These are phyloP conservation scores for Leptomonas seymouri DNA, from an alignment of 208 protist genomes.

Conservation along the genomic window DNA sequence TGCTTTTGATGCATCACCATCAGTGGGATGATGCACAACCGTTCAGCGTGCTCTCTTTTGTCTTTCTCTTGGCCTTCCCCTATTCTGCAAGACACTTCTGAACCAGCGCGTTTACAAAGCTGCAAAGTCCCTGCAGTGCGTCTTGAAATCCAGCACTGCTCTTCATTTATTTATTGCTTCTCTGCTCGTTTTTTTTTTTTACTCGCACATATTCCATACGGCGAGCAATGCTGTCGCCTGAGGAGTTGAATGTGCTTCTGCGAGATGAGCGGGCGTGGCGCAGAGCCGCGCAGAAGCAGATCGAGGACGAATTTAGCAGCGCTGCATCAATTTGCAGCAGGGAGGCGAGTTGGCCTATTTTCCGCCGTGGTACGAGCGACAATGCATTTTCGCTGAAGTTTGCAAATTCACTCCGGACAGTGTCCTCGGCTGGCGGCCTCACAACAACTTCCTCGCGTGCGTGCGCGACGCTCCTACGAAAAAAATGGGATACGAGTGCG, in stretches of 20 bases:
- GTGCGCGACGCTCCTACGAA: background rate
- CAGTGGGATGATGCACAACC: no score
- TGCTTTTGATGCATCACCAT: no score
- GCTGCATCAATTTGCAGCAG: conserved; percentile 11
- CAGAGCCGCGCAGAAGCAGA: conserved; percentile 39
- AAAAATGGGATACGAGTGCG: conserved; percentile 15
- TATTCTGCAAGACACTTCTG: no score
- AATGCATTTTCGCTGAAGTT: conserved; percentile 43
- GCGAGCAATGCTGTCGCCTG: conserved; percentile 8
- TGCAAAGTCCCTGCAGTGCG: no score
- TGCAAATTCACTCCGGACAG: conserved; percentile 33
- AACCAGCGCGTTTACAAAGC: no score
- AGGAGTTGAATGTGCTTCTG: conserved; percentile 42
- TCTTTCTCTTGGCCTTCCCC: no score
- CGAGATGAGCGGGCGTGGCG: conserved; percentile 55
- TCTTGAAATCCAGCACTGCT: background rate
- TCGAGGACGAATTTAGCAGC: background rate
- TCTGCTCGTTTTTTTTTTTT: background rate
- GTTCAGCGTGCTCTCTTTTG: no score
- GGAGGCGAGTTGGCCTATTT: conserved; percentile 40
- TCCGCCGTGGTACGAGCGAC: conserved; percentile 53
- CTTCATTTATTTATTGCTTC: background rate
- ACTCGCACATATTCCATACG: background rate
- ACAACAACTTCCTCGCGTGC: conserved; percentile 4
- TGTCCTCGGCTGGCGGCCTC: background rate